These are phyloP conservation scores for Rheum nobile DNA, from an alignment of 148 eudicot genomes.

Conservation along the genomic window DNA sequence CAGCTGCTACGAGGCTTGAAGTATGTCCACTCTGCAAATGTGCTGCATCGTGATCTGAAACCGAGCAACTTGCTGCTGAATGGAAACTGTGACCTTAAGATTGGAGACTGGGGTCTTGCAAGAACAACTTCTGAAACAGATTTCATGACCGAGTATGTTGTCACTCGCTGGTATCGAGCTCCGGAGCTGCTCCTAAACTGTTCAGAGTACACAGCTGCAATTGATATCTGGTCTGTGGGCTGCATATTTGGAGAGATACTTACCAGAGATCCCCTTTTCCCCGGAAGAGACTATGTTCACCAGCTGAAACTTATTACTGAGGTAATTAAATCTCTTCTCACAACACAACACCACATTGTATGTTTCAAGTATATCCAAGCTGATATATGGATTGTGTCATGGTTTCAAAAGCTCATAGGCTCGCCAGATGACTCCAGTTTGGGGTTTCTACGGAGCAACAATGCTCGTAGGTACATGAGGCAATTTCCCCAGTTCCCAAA, in stretches of 20 bases:
- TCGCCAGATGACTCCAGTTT: constrained; percentile 90
- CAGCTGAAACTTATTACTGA: constrained; percentile 75
- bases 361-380: neutral
- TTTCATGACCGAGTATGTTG: constrained; percentile 86
- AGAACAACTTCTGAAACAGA: constrained; percentile 84
- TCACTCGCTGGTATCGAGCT: constrained; percentile 86
- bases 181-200: constrained; percentile 79
- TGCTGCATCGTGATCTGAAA: constrained; percentile 79
- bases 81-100: constrained; percentile 85
- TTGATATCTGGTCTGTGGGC: constrained; percentile 94
- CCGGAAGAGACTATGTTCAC: constrained; percentile 76
- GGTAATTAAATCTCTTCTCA: constrained; percentile 35
- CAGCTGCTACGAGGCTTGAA: constrained; percentile 77
- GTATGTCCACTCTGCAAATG: constrained; percentile 78
- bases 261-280: constrained; percentile 67
- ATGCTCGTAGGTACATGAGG: constrained; percentile 77
- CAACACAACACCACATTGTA: neutral
- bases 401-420: constrained; percentile 60
- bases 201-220: constrained; percentile 75
- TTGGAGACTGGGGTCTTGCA: constrained; percentile 82
- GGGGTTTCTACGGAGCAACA: constrained; percentile 71
- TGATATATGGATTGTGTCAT: neutral
- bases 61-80: constrained; percentile 81
- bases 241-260: constrained; percentile 80
- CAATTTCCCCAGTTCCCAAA: constrained; percentile 78